A percentile compares a stretch with the other conserved stretches of the same genome.
phyloP scores from a whole-genome alignment of 345 rosid genomes.

The Pistacia vera region DNA sequence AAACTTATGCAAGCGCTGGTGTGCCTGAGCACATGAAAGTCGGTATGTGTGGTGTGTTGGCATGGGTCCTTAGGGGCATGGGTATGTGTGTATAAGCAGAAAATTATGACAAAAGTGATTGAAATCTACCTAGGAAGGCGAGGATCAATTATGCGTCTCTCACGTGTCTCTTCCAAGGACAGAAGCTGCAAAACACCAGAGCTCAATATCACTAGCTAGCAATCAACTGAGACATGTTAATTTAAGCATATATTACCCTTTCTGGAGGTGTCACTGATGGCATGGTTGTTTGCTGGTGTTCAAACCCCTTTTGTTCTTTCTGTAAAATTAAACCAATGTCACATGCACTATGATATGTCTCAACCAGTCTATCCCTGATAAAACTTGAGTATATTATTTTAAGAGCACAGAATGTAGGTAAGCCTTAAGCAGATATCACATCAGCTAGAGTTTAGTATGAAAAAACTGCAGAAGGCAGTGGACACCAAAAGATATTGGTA shows the following conservation, averaged over 20 bases:
- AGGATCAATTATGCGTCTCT: conserved; percentile 84
- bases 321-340: conserved; percentile 30
- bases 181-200: conserved; percentile 65
- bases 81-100: neutral
- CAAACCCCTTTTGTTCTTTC: conserved; percentile 78
- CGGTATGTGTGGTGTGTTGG: neutral
- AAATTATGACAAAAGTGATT: neutral
- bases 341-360: conserved; percentile 10
- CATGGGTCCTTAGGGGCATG: neutral
- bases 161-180: conserved; percentile 80
- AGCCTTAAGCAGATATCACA: neutral
- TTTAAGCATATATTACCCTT: conserved; percentile 39
- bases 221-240: conserved; percentile 21
- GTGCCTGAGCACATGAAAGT: neutral
- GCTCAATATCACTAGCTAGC: conserved; percentile 17
- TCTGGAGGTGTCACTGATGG: conserved; percentile 84
- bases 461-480: neutral
- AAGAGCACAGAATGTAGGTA: neutral
- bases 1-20: neutral
- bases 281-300: conserved; percentile 71
- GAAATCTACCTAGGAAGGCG: conserved; percentile 72
- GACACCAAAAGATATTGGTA: neutral
- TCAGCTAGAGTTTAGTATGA: neutral
- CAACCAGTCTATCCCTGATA: neutral
- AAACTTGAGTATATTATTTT: neutral